Conservation (phyloP, 2,329 filamentous ascomycete species). For the Madurella fahalii region DNA sequence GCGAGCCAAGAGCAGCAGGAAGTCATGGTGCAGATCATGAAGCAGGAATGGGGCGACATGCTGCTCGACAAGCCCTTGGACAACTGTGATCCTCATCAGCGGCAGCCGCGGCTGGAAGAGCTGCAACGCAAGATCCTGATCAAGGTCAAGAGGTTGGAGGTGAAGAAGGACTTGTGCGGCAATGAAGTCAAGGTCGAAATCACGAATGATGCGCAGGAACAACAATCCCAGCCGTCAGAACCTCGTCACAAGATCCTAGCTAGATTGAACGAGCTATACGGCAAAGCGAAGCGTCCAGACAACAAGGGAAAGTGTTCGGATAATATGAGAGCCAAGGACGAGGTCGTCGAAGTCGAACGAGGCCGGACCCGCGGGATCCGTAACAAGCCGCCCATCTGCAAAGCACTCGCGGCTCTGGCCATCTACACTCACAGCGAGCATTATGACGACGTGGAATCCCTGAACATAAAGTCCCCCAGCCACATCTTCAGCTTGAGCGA, state of each 20-base stretch:
- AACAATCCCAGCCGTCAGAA: too few relatives aligned
- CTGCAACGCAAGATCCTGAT: conserved; percentile 76
- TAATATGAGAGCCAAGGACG: not conserved
- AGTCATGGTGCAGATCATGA: conserved; percentile 92
- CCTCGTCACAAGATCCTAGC: too few relatives aligned
- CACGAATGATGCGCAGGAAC: too few relatives aligned
- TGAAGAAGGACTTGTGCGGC: not conserved
- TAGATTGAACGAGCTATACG: too few relatives aligned
- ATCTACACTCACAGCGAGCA: conserved; percentile 85
- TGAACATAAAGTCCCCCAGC: conserved; percentile 53
- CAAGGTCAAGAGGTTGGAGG: conserved; percentile 58
- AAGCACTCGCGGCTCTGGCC: conserved; percentile 68
- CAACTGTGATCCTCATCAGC: conserved; percentile 47
- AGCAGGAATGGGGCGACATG: conserved; percentile 73
- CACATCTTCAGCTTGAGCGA: conserved; percentile 90
- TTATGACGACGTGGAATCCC: conserved; percentile 68
- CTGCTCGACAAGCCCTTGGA: conserved; percentile 60
- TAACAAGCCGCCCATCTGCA: conserved; percentile 60
- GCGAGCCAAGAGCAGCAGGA: conserved; percentile 78
- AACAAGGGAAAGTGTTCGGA: too few relatives aligned
- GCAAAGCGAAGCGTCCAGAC: too few relatives aligned
- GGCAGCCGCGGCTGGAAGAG: conserved; percentile 66
- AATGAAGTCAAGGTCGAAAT: not conserved
- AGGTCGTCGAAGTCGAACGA: conserved; percentile 26
- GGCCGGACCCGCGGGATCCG: conserved; percentile 27